Base-by-base conservation (phyloP, 495 filamentous ascomycete genomes). In the Parachaetomium inaequale region DNA sequence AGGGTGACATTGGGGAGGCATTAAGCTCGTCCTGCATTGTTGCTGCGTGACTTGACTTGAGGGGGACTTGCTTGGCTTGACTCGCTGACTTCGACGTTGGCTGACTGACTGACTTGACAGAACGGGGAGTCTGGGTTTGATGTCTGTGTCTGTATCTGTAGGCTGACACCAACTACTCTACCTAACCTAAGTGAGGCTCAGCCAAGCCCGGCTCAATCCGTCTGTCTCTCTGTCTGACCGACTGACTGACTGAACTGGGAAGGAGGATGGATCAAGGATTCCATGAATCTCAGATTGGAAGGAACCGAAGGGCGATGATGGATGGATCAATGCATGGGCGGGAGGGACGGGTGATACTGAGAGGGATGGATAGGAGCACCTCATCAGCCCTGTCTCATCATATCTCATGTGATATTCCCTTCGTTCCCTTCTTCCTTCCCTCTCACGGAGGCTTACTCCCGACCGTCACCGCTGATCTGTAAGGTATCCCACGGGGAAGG, bases 321-420 rank as follows among this genome's bases (percentile, higher is more conserved):
- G 36, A 15, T 2, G 14, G 36, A 32, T 32, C 4, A 8, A 32
- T 15, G 17, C 8, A 36, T 12, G 34, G 34, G 14, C 36, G 36
- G 36, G 36, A 29, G 58, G 34, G 36, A 17, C 36, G 36, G 36
- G 36, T 40, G 36, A 40, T 40, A n/a, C n/a, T n/a, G 36, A 15
- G 36, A 12, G 34, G 34, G 14, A 11, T 7, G 34, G 2, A 36
- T 36, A 12, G 6, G 14, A 40, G 36, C 36, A 40, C 36, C 36
- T 40, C 36, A 40, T 40, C 36, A 17, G 17, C 36, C 12, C 36
- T 15, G 36, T 15, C 66, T 65, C 66, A 68, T 65, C 38, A 42
- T 42, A 42, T 17, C n/a, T 46, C 10, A 2, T 46, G 17, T 21
- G 17, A 7, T 23, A 19, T 60, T 63, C 63, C 54, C 52, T 54